Evolutionary conservation across 2,329 filamentous ascomycete species (phyloP).

Genomic region (Aspergillus ruber): DNA sequence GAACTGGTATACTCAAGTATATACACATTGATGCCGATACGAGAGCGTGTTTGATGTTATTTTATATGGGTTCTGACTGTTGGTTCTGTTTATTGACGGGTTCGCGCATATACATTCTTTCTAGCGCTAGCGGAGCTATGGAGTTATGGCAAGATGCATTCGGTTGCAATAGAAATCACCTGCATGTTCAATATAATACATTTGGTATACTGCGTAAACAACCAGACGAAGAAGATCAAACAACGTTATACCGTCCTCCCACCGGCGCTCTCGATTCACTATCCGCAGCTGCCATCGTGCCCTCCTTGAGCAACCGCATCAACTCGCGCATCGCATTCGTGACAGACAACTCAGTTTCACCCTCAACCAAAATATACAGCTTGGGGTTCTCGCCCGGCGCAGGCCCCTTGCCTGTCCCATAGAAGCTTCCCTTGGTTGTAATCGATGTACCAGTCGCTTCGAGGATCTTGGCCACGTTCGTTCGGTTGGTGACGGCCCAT

Average conservation of each 20-base stretch:
- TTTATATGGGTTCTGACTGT: background rate
- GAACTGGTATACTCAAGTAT: background rate
- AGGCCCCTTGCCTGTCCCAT: slow-evolving; percentile 73
- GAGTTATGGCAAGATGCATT: background rate
- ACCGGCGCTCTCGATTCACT: slow-evolving; percentile 73
- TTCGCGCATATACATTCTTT: too few species aligned
- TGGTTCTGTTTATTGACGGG: background rate
- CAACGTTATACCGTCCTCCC: slow-evolving; percentile 79
- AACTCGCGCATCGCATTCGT: slow-evolving; percentile 86
- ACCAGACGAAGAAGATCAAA: slow-evolving; percentile 40
- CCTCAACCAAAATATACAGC: slow-evolving; percentile 94
- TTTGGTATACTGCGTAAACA: slow-evolving; percentile 1
- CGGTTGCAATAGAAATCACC: too few species aligned
- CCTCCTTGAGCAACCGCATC: slow-evolving; percentile 80
- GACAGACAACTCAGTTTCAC: slow-evolving; percentile 89
- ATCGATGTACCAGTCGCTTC: slow-evolving; percentile 93
- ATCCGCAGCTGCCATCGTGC: slow-evolving; percentile 81
- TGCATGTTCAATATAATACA: slow-evolving; percentile 10
- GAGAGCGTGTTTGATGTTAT: background rate
- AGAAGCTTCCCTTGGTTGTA: slow-evolving; percentile 93
- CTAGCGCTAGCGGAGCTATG: background rate
- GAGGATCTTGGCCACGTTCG: slow-evolving; percentile 96
- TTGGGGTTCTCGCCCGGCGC: slow-evolving; percentile 73
- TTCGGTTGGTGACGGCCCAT: slow-evolving; percentile 97
- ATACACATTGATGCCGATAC: background rate